Percentiles rank a stretch among this genome's conserved stretches.
phyloP scores from a whole-genome alignment of 345 rosid genomes.

The Jatropha curcas region DNA sequence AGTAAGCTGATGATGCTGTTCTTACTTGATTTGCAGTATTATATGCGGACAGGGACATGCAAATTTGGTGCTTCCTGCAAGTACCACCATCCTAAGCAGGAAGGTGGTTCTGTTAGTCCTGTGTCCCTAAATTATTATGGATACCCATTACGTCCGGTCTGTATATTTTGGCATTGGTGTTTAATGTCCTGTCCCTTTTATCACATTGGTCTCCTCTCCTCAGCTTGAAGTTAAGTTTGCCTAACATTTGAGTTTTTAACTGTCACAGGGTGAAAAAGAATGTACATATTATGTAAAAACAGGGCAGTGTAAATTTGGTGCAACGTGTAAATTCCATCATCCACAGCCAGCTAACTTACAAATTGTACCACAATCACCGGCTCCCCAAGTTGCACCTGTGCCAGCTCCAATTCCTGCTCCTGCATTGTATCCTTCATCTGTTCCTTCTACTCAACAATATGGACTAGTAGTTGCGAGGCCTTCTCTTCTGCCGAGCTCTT shows the following conservation, averaged over 20 bases:
- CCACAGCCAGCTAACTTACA: conserved; percentile 60
- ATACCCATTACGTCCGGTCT: conserved; percentile 83
- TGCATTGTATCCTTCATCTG: conserved; percentile 54
- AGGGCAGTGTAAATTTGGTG: conserved; percentile 85
- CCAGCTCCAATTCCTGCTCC: conserved; percentile 54
- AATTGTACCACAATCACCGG: conserved; percentile 47
- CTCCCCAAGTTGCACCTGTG: conserved; percentile 49
- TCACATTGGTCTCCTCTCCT: not conserved
- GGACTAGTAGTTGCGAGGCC: conserved; percentile 77
- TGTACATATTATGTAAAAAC: conserved; percentile 88
- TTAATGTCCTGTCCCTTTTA: not conserved
- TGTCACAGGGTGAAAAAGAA: conserved; percentile 78
- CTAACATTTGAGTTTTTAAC: conserved; percentile 8
- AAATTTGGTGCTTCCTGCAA: conserved; percentile 95
- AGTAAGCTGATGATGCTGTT: conserved; percentile 13
- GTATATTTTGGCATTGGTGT: conserved; percentile 31
- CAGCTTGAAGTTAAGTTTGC: not conserved
- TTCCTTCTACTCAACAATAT: conserved; percentile 67
- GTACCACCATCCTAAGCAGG: conserved; percentile 87
- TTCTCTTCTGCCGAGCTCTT: conserved; percentile 66
- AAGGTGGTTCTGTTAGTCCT: conserved; percentile 52
- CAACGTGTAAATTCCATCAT: conserved; percentile 85
- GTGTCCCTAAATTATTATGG: conserved; percentile 63
- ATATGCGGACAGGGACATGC: conserved; percentile 82
- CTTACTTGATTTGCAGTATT: conserved; percentile 56